These are phyloP conservation scores for Fraxinus platypoda DNA, from an alignment of 305 asterid species.

Conservation along the genomic window DNA sequence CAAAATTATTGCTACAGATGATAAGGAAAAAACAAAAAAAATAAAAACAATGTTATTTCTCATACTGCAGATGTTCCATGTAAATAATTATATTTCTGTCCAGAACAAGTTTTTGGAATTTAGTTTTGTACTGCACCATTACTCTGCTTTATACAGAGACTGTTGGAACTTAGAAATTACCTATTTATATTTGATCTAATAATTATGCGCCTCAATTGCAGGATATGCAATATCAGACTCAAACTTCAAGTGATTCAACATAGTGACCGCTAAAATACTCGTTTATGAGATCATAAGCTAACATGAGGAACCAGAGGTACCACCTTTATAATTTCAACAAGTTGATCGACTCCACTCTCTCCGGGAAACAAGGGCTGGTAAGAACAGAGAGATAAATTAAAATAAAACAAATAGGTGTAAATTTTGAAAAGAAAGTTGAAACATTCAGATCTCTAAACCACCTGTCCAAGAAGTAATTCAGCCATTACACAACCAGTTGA, in stretches of 20 bases:
- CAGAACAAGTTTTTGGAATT: background rate
- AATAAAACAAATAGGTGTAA: conserved; percentile 18
- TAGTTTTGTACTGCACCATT: background rate
- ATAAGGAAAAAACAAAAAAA: background rate
- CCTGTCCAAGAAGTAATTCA: conserved; percentile 95
- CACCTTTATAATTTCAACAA: conserved; percentile 95
- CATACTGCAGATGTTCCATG: background rate
- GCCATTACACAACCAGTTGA: conserved; percentile 98
- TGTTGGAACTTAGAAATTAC: background rate
- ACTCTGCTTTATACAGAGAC: background rate
- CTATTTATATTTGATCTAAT: background rate
- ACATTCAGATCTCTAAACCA: conserved; percentile 25
- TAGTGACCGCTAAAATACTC: conserved; percentile 11
- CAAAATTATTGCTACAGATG: background rate
- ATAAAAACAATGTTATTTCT: background rate
- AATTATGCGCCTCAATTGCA: background rate
- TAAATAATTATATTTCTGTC: background rate
- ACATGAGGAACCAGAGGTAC: conserved; percentile 11
- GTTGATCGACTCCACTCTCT: conserved; percentile 97
- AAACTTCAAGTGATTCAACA: conserved; percentile 7
- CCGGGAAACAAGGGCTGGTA: conserved; percentile 96
- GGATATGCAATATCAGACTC: conserved; percentile 13
- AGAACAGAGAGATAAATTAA: conserved; percentile 30
- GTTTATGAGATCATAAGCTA: conserved; percentile 12
- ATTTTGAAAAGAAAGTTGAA: conserved; percentile 8